Evolutionary conservation across 169 alveolate genomes (phyloP).

Genomic region (Plasmodium gaboni): DNA sequence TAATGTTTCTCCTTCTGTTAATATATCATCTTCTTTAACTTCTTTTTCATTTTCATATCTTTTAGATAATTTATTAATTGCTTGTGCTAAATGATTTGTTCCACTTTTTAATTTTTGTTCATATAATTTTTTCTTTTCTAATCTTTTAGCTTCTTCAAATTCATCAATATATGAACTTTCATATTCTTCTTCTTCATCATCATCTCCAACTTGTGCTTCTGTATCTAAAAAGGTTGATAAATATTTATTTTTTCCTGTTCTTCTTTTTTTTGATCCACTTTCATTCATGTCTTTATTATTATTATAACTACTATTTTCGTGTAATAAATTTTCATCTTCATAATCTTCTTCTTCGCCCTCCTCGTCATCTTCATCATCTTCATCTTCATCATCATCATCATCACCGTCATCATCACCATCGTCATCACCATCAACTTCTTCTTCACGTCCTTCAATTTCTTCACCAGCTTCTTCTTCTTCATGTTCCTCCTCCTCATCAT

Average conservation of each 20-base stretch:
- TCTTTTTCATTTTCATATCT: conserved; percentile 86
- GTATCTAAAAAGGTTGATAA: conserved; percentile 89
- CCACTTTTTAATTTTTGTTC: conserved; percentile 83
- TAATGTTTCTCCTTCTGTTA: conserved; percentile 78
- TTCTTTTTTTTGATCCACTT: conserved; percentile 21
- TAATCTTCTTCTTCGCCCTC: conserved; percentile 7
- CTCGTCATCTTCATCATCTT: not conserved
- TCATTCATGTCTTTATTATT: not conserved
- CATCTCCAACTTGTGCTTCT: conserved; percentile 89
- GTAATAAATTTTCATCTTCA: not conserved
- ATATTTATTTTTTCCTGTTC: conserved; percentile 57
- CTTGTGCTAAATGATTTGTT: conserved; percentile 88
- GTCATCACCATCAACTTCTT: not conserved
- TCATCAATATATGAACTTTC: conserved; percentile 89
- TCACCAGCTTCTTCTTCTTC: not conserved
- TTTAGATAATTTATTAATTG: conserved; percentile 88
- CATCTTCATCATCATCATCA: conserved; percentile 1
- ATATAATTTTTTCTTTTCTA: conserved; percentile 82
- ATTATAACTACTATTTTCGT: not conserved
- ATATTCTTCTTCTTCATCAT: conserved; percentile 88
- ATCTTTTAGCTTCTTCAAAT: conserved; percentile 83
- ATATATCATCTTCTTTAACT: conserved; percentile 82
- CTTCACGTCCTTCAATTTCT: conserved; percentile 41
- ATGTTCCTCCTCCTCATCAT: not conserved
- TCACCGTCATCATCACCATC: not conserved